phyloP scores from a whole-genome alignment of 129 eudicot species.

The Lactuca saligna region DNA sequence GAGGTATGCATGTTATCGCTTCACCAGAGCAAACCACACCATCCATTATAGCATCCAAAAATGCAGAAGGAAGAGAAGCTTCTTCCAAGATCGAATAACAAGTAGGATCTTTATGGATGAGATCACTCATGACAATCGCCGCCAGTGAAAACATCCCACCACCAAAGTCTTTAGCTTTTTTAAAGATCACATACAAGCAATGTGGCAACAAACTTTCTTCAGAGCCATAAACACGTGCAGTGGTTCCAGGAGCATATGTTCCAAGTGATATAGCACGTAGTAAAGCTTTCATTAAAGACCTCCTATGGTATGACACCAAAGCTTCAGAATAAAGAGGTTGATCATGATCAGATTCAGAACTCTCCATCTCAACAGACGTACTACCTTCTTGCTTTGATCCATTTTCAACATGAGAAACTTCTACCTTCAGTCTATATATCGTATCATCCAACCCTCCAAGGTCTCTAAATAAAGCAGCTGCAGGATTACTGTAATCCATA shows the following conservation, averaged over 20 bases:
- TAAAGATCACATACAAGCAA: slow-evolving; percentile 74
- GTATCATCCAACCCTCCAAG: slow-evolving; percentile 98
- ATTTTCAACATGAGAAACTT: slow-evolving; percentile 83
- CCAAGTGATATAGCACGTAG: slow-evolving; percentile 94
- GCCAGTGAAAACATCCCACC: slow-evolving; percentile 98
- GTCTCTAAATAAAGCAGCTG: slow-evolving; percentile 96
- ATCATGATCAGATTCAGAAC: slow-evolving; percentile 49
- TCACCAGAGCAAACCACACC: slow-evolving; percentile 93
- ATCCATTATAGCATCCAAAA: slow-evolving; percentile 91
- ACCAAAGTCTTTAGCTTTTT: slow-evolving; percentile 90
- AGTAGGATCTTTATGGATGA: slow-evolving; percentile 95
- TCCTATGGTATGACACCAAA: slow-evolving; percentile 77
- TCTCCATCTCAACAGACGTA: slow-evolving; percentile 42
- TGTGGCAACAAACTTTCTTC: slow-evolving; percentile 92
- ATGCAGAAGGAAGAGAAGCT: slow-evolving; percentile 93
- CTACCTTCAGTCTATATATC: slow-evolving; percentile 68
- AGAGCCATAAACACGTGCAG: slow-evolving; percentile 83
- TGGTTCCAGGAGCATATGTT: slow-evolving; percentile 94
- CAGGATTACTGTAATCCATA: slow-evolving; percentile 99
- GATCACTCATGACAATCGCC: slow-evolving; percentile 95
- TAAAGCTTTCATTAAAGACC: slow-evolving; percentile 84
- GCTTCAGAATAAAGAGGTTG: slow-evolving; percentile 91
- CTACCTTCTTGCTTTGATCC: slow-evolving; percentile 49
- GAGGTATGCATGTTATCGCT: slow-evolving; percentile 97
- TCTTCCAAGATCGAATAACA: slow-evolving; percentile 84